Evolutionary conservation across 2,329 filamentous ascomycete genomes (phyloP), one percentile per base, ranked within the genome.

Genomic region (Dothistroma pini): DNA sequence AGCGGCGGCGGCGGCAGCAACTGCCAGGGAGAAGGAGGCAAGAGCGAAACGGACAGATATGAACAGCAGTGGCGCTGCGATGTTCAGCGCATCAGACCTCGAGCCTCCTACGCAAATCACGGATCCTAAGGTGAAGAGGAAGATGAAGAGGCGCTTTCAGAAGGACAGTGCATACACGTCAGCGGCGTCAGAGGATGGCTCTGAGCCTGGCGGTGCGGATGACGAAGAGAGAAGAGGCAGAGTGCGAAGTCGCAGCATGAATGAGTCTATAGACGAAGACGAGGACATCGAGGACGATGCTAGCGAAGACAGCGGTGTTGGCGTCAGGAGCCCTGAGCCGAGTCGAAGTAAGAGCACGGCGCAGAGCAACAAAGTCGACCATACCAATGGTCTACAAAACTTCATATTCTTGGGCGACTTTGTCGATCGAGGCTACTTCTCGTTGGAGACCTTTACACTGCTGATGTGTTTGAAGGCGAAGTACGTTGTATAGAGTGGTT

Each of bases 31-130:
- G 48, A 61, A 58, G 32, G 59, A 64, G 21, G 52, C 61, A 21
- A 56, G 60, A 22, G 60, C 63, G 21, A 63, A 63, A 41, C 57
- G 65, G 54, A 66, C 61, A 44, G 64, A 63, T 53, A 60, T 64
- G 61, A 69, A 65, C 62, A 66, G 61, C 44, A 59, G 58, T 47
- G 59, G 52, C n/a, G 57, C 61, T 34, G 56, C 86, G 10, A 84
- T 92, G 66, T 96, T 97, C 74, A 93, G 86, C 56, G 89, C 91
- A n/a, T 90, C 91, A 67, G 92, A 96, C 73, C 88, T 97, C 70
- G 93, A 97, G 76, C 93, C 93, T 4, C 93, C 93, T 1, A 90
- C 88, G 14, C 88, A 89, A 69, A 96, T 96, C 69, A 95, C 88
- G 59, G 87, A 96, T 71, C 91, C 92, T 3, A 95, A 93, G 75